These are phyloP conservation scores for Hordeum pubiflorum DNA, from an alignment of 202 grass and related monocot species.

Conservation along the genomic window DNA sequence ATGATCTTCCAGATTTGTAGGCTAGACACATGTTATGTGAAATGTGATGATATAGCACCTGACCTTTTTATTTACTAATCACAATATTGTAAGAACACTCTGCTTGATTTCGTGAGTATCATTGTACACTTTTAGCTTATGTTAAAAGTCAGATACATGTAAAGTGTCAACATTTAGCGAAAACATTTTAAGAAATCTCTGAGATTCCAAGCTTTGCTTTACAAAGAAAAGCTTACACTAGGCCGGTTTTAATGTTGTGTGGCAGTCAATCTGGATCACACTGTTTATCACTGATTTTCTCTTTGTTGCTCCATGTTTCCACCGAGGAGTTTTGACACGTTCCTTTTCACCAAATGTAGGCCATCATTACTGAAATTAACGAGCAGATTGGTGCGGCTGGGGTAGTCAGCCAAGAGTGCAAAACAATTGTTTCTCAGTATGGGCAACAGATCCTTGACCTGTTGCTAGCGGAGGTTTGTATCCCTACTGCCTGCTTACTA, in stretches of 20 bases:
- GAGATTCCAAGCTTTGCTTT: neutral
- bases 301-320: neutral
- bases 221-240: neutral
- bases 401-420: slow-evolving; percentile 91
- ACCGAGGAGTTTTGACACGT: neutral
- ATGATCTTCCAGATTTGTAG: neutral
- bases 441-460: slow-evolving; percentile 82
- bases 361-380: slow-evolving; percentile 88
- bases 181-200: neutral
- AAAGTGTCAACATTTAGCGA: neutral
- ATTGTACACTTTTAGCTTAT: neutral
- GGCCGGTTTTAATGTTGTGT: neutral
- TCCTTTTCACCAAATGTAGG: slow-evolving; percentile 27
- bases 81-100: neutral
- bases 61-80: neutral
- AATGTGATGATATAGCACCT: neutral
- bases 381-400: slow-evolving; percentile 84
- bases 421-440: slow-evolving; percentile 82
- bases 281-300: neutral
- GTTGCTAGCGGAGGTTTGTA: slow-evolving; percentile 61
- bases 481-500: neutral
- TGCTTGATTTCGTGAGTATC: neutral
- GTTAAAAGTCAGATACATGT: neutral
- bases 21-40: neutral
- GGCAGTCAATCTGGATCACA: neutral